Conservation (phyloP, 305 asterid genomes). For the Coffea humblotiana region DNA sequence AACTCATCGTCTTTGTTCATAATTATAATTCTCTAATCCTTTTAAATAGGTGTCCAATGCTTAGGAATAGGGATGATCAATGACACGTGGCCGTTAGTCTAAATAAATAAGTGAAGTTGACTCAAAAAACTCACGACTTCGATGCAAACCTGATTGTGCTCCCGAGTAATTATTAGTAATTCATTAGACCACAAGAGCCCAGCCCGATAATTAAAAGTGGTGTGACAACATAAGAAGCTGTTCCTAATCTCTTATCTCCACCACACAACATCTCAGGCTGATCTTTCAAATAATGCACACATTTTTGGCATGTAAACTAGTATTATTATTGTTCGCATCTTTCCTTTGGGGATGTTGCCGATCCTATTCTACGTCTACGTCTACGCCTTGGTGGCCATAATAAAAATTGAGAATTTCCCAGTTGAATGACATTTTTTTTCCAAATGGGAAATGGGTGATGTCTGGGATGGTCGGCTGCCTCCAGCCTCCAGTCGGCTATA, state of each 20-base stretch:
- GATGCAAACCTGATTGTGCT: not conserved
- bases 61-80: too few relatives aligned
- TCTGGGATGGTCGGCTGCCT: conserved; percentile 7
- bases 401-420: not conserved
- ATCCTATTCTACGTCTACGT: too few relatives aligned
- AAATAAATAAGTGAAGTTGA: not conserved
- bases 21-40: too few relatives aligned
- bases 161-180: not conserved
- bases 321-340: not conserved
- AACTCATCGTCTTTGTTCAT: too few relatives aligned
- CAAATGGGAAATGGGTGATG: not conserved
- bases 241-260: conserved; percentile 4
- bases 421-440: not conserved
- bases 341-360: too few relatives aligned
- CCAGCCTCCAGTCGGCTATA: not conserved
- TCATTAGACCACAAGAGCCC: not conserved
- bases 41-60: too few relatives aligned
- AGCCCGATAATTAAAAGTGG: not conserved
- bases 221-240: not conserved
- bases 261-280: not conserved
- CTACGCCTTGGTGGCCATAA: not conserved
- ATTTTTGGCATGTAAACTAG: not conserved
- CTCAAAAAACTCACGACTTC: not conserved
- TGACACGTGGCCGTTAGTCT: too few relatives aligned
- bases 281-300: not conserved